Base-by-base conservation (phyloP, 371 early-diverging fungal species). In the Mucor saturninus region DNA sequence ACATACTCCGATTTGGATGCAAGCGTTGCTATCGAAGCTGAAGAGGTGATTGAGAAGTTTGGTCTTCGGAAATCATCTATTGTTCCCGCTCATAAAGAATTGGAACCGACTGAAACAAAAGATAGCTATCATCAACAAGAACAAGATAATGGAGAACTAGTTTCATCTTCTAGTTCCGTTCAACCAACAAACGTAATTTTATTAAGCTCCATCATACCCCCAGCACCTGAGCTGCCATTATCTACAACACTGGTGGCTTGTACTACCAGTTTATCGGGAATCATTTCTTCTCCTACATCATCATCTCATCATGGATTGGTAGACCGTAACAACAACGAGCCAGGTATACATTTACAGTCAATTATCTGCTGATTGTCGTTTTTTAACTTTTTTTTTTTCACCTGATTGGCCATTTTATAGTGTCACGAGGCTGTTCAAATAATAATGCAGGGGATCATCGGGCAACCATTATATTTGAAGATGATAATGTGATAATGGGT, bases 1-100 rank as follows among this genome's bases (percentile, higher is more conserved):
- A 92, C 94, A 30, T 96, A 93, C 59, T 95, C 97, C 3, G 94
- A 97, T 76, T 79, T 97, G 35, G 92, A 93, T 49, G 96, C 92
- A 21, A 86, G 85, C 63, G 95, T 95, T 21, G 89, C 86, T 29
- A 85, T 88, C 29, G 92, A 92, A 59, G 85, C 86, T 61, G 80
- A 85, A 55, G 88, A 87, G 48, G 73, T 74, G 5, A 71, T 67
- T 48, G 72, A 67, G 35, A 68, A 68, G 35, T 75, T 59, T 48
- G 72, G 75, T 10, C 46, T 71, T n/a, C 52, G 57, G 28, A 67
- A 62, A 38, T 53, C 39, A 21, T 35, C 57, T 5, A 43, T 45
- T 15, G 7, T 26, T 59, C 7, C 39, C 35, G 8, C 35, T 46
- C 26, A 26, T 21, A 21, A n/a, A 46, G 46, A 26, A 6, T 8